Base-by-base conservation (phyloP, 1,284 basidiomycete genomes). In the Schizophyllum commune region DNA sequence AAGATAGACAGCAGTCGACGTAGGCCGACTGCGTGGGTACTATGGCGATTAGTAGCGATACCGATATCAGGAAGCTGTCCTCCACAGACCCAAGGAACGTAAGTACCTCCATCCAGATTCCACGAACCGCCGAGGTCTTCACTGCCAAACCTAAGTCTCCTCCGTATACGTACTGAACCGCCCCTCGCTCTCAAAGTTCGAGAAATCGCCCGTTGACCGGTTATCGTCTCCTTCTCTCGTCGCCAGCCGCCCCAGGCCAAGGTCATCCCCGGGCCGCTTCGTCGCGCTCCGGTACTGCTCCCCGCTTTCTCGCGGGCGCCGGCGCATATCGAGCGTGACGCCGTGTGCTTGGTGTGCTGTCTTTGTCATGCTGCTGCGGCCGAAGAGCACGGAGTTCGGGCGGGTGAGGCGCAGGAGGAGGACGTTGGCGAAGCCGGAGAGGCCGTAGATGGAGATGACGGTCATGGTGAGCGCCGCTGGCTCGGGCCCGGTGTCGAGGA, bases 401-500 rank as follows among this genome's bases (percentile, higher is more conserved):
- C 73, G 72, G 27, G 73, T 73, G 17, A 61, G 60, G 47, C 74
- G 66, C 21, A 77, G 66, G n/a, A 79, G 68, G 19, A 73, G 54
- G 27, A 75, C 75, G 60, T 78, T 77, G 58, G 71, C 62, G 52
- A 69, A 61, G 6, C 77, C 76, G 60, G 71, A 72, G 59, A 75
- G 69, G 6, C 67, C 64, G 62, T 72, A 77, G 21, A 76, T 63
- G 21, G 69, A 64, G 17, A 69, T 63, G 51, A 72, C 70, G 20
- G 67, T 64, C 52, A 78, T 70, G 1, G 71, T 77, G 22, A 71
- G 71, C 11, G 71, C 68, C 9, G 72, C 65, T 4, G 72, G 68
- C 11, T 55, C 15, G 3, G 19, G 19, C 4, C 19, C 53, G 2
- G 11, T 55, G 53, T 27, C 20, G 27, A 27, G 27, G 61, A 70